Conservation (phyloP, 352 stramenopile genomes). For the Pseudoperonospora humuli region DNA sequence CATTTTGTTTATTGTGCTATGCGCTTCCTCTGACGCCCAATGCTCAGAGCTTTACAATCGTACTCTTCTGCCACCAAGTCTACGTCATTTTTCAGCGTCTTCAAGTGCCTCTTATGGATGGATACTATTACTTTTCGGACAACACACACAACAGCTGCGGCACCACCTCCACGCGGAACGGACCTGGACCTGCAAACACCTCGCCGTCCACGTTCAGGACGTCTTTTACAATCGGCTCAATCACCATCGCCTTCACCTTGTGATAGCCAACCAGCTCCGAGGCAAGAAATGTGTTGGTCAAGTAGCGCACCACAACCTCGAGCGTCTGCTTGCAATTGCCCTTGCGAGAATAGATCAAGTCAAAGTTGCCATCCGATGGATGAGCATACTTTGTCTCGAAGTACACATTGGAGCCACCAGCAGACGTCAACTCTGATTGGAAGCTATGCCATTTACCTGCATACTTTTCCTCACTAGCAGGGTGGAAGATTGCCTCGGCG, state of each 20-base stretch:
- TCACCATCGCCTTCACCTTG: conserved; percentile 75
- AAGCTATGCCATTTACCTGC: conserved; percentile 44
- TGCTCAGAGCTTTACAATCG: conserved; percentile 18
- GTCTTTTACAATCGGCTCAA: conserved; percentile 49
- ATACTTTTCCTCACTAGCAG: conserved; percentile 55
- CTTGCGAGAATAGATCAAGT: conserved; percentile 63
- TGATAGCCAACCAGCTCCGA: conserved; percentile 57
- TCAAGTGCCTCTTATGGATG: conserved; percentile 9
- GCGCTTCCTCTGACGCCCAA: conserved; percentile 11
- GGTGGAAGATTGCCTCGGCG: conserved; percentile 47
- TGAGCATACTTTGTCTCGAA: conserved; percentile 77
- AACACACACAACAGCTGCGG: conserved; percentile 60
- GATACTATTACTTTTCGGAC: conserved; percentile 75
- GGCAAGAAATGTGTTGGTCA: conserved; percentile 45
- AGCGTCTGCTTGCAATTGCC: conserved; percentile 36
- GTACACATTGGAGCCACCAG: conserved; percentile 71
- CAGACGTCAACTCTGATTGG: conserved; percentile 38
- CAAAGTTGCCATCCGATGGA: conserved; percentile 71
- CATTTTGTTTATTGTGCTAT: no score
- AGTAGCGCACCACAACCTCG: conserved; percentile 47
- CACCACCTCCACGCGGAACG: conserved; percentile 70
- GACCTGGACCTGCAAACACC: conserved; percentile 47
- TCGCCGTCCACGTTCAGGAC: conserved; percentile 76
- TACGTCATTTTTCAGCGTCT: conserved; percentile 8
- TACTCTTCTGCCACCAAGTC: no score